Percentiles rank a stretch among this genome's conserved stretches.
phyloP scores from a whole-genome alignment of 139 green algal species.

The Dunaliella primolecta region DNA sequence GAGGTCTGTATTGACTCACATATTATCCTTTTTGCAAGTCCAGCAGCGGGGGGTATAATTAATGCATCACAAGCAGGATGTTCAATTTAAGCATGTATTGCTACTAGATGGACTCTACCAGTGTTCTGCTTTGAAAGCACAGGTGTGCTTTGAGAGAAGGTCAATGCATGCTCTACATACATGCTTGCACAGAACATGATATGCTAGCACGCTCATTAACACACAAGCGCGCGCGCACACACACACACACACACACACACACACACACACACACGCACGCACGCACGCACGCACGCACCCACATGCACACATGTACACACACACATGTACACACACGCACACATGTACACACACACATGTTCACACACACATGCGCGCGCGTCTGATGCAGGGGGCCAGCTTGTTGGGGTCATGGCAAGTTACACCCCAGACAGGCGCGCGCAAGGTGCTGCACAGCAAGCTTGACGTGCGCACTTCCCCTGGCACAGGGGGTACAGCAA shows the following conservation, averaged over 20 bases:
- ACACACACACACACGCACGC: not conserved
- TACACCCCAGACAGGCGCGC: slow-evolving; percentile 3
- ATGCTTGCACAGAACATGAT: too few species aligned
- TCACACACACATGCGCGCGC: too few species aligned
- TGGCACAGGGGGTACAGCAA: not conserved
- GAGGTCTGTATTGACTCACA: too few species aligned
- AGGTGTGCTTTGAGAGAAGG: too few species aligned
- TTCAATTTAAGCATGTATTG: too few species aligned
- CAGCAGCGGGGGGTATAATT: too few species aligned
- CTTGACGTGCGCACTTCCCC: not conserved
- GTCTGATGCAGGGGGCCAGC: not conserved
- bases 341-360: not conserved
- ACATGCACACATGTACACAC: not conserved
- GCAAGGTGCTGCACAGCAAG: slow-evolving; percentile 1
- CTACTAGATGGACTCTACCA: too few species aligned
- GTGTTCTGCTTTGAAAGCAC: too few species aligned
- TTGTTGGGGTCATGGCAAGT: not conserved
- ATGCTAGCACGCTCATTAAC: not conserved
- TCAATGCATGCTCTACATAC: too few species aligned
- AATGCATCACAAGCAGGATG: too few species aligned
- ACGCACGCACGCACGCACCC: not conserved
- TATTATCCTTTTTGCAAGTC: too few species aligned
- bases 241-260: not conserved
- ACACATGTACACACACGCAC: not conserved
- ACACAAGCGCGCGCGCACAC: not conserved